These are phyloP conservation scores for Chlamydomonas incerta DNA, from an alignment of 139 green algal species.

Conservation along the genomic window DNA sequence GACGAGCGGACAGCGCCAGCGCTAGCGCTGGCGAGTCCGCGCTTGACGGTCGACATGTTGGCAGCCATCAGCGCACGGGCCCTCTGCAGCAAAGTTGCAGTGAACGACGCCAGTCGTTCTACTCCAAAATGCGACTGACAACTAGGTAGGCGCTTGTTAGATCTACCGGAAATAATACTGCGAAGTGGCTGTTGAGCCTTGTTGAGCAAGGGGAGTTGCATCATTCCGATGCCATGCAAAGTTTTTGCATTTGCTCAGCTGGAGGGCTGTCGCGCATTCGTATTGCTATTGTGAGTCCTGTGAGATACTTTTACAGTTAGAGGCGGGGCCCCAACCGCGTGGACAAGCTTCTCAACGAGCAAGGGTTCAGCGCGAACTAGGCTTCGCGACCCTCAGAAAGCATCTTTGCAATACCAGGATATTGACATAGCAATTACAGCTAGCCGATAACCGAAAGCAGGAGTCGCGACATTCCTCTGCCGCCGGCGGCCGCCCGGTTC, in stretches of 20 bases:
- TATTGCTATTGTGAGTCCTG: no score
- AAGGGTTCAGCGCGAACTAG: neutral
- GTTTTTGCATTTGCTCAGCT: no score
- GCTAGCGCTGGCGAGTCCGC: neutral
- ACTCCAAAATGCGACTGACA: neutral
- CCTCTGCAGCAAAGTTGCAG: neutral
- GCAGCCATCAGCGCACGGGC: conserved; percentile 1
- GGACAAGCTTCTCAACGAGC: neutral
- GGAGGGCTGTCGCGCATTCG: no score
- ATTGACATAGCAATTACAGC: neutral
- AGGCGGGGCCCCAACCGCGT: no score
- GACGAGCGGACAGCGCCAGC: neutral
- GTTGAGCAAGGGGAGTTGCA: no score
- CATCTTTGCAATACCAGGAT: neutral
- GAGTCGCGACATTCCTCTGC: neutral
- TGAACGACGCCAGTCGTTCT: neutral
- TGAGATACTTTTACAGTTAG: no score
- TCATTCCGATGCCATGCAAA: no score
- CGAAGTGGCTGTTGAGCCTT: no score
- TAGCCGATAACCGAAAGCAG: no score
- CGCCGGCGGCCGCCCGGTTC: no score
- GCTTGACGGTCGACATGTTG: conserved; percentile 12
- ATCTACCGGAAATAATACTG: no score
- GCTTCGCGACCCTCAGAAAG: neutral
- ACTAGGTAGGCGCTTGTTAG: no score